Conservation (phyloP, 768 basidiomycete species). For the Tricholoma sp. region DNA sequence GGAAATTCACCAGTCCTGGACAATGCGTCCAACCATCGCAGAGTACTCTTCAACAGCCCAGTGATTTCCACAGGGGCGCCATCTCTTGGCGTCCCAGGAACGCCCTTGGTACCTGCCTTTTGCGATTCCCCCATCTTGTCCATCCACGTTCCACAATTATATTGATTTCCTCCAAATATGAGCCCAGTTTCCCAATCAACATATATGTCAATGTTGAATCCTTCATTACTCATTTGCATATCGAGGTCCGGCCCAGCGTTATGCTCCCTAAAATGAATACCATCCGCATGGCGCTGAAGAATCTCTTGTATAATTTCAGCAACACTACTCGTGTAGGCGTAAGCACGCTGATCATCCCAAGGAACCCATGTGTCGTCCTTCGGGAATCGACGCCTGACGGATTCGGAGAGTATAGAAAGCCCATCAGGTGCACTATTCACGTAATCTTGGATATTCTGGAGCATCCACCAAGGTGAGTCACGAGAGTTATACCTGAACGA, state of each 20-base stretch:
- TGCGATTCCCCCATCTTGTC: constrained; percentile 96
- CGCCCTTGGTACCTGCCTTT: constrained; percentile 89
- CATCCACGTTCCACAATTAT: constrained; percentile 96
- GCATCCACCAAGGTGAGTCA: constrained; percentile 99
- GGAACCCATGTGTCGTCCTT: constrained; percentile 89
- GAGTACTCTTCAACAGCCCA: constrained; percentile 86
- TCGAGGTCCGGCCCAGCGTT: constrained; percentile 98
- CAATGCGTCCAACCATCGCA: constrained; percentile 81
- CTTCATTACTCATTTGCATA: constrained; percentile 89
- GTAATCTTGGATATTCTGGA: constrained; percentile 98
- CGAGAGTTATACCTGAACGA: constrained; percentile 83
- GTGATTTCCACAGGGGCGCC: constrained; percentile 96
- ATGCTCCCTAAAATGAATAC: constrained; percentile 92
- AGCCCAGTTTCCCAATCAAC: constrained; percentile 98
- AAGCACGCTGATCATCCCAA: constrained; percentile 85
- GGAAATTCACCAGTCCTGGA: constrained; percentile 69
- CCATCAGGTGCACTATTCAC: constrained; percentile 81
- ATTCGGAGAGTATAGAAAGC: constrained; percentile 68
- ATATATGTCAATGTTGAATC: constrained; percentile 88
- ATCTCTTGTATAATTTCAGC: constrained; percentile 98
- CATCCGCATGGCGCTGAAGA: constrained; percentile 86
- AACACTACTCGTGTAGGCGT: constrained; percentile 72
- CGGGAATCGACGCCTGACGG: constrained; percentile 91
- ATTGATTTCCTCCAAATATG: constrained; percentile 77
- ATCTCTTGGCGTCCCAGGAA: constrained; percentile 94